phyloP scores from a whole-genome alignment of 805 yeast genomes.

The Kuraishia borneana region DNA sequence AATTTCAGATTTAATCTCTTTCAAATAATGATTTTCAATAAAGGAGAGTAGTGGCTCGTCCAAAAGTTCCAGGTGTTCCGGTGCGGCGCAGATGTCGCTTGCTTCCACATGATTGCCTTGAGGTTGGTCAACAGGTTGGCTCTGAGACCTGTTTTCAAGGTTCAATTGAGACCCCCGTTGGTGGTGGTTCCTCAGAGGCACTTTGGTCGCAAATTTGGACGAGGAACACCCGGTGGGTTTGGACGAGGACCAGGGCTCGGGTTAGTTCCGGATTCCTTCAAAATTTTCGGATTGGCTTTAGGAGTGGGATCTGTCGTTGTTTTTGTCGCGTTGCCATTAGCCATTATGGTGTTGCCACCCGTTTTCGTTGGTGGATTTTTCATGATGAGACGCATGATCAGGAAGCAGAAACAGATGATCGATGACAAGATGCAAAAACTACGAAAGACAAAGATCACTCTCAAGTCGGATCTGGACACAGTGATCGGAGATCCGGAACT shows the following conservation, averaged over 20 bases:
- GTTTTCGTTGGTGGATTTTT: slow-evolving; percentile 14
- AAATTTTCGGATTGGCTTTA: slow-evolving; percentile 13
- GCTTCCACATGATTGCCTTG: too few relatives aligned
- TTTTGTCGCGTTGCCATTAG: slow-evolving; percentile 19
- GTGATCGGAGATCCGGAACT: slow-evolving; percentile 14
- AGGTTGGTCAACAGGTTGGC: too few relatives aligned
- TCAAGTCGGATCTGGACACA: slow-evolving; percentile 7
- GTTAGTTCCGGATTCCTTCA: slow-evolving; percentile 17
- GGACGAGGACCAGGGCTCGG: background rate
- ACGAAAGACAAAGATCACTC: slow-evolving; percentile 13
- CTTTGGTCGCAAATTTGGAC: too few relatives aligned
- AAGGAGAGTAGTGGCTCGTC: too few relatives aligned
- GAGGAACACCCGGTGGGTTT: too few relatives aligned
- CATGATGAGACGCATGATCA: slow-evolving; percentile 7
- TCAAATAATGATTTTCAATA: too few relatives aligned
- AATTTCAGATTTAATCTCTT: too few relatives aligned
- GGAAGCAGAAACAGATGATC: slow-evolving; percentile 7
- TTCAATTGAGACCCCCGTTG: too few relatives aligned
- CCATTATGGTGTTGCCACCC: slow-evolving; percentile 20
- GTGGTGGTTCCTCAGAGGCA: too few relatives aligned
- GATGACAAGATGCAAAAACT: slow-evolving; percentile 12
- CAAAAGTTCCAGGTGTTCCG: too few relatives aligned
- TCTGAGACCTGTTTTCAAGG: too few relatives aligned
- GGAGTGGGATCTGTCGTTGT: slow-evolving; percentile 15
- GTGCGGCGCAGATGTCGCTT: too few relatives aligned